A percentile compares a stretch with the other conserved stretches of the same genome.
These are phyloP conservation scores for Gnomoniopsis smithogilvyi DNA, from an alignment of 2,329 filamentous ascomycete genomes.

Conservation along the genomic window DNA sequence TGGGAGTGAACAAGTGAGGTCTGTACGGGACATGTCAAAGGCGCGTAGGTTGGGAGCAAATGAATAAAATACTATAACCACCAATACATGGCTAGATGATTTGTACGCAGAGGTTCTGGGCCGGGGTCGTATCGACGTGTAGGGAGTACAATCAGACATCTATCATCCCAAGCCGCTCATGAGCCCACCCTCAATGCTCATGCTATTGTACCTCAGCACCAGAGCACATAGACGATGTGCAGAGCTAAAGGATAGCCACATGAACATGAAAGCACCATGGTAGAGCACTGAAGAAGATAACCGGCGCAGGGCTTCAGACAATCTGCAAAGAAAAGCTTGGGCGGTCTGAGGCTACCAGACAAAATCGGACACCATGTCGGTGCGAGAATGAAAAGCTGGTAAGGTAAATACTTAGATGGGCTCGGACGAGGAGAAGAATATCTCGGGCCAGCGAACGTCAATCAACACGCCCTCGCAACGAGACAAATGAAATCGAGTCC, in stretches of 20 bases:
- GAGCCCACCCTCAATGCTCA: background rate
- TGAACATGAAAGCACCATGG: background rate
- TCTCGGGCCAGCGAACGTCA: background rate
- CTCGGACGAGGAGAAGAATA: background rate
- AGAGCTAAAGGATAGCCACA: background rate
- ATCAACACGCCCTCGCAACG: background rate
- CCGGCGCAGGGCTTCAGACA: background rate
- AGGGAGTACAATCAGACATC: background rate
- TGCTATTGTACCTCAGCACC: background rate
- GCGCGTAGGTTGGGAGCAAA: background rate
- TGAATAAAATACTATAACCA: background rate
- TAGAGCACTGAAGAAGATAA: background rate
- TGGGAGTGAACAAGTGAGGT: background rate
- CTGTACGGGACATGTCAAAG: background rate
- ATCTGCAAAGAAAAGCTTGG: background rate
- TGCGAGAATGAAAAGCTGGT: background rate
- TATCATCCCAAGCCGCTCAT: background rate
- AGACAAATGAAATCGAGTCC: slow-evolving; percentile 13
- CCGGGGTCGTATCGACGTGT: background rate
- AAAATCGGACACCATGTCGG: background rate
- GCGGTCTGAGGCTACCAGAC: background rate
- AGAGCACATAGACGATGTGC: background rate
- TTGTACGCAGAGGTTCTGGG: no score
- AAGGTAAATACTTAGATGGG: background rate
- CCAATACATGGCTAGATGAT: background rate